phyloP scores from a whole-genome alignment of 164 flowering plant species.

The Buxus sempervirens region DNA sequence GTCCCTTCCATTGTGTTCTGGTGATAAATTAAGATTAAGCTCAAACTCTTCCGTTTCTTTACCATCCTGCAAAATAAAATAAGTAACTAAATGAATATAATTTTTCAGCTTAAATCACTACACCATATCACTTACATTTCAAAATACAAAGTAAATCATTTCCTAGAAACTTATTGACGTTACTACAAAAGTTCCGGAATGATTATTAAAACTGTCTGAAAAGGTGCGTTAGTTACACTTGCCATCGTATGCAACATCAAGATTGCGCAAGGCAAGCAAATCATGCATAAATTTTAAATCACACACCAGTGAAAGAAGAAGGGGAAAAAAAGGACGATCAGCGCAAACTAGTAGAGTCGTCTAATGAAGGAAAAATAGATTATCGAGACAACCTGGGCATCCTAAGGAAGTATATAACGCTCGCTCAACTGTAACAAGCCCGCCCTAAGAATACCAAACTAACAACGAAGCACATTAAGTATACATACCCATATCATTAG shows the following conservation, averaged over 20 bases:
- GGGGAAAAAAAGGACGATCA: no score
- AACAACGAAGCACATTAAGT: not conserved
- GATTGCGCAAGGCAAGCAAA: no score
- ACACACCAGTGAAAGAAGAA: no score
- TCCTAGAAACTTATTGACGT: conserved; percentile 51
- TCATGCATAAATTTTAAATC: no score
- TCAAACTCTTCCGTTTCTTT: conserved; percentile 8
- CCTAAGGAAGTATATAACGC: no score
- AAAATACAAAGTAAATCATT: conserved; percentile 8
- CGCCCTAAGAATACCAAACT: no score
- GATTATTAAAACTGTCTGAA: conserved; percentile 38
- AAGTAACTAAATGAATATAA: not conserved
- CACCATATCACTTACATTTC: not conserved
- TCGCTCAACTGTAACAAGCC: no score
- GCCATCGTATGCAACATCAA: no score
- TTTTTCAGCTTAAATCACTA: not conserved
- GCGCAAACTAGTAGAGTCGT: not conserved
- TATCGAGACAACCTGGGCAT: no score
- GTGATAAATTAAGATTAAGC: not conserved
- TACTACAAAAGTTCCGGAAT: conserved; percentile 45
- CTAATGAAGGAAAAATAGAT: no score
- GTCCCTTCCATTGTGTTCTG: not conserved
- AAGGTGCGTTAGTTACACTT: not conserved
- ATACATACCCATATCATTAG: not conserved
- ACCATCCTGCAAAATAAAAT: conserved; percentile 23